Conservation (phyloP, 2,329 filamentous ascomycete species). For the Nemania sp. region DNA sequence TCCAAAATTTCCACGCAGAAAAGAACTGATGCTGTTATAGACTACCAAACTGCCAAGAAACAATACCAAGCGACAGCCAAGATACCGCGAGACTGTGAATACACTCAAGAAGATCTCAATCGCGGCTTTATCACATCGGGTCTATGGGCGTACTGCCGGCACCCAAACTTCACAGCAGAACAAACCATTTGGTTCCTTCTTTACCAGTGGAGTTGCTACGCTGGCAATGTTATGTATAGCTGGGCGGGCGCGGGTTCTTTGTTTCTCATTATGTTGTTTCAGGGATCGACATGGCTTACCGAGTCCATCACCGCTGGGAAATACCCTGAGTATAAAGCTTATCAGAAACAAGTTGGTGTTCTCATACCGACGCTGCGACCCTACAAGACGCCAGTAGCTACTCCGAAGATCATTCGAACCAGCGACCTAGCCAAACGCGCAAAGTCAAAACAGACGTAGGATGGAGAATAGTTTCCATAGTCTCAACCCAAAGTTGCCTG, state of each 20-base stretch:
- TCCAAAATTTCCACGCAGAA: not conserved
- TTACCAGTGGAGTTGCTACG: conserved; percentile 85
- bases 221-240: conserved; percentile 70
- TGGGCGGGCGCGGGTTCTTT: conserved; percentile 76
- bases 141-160: conserved; percentile 84
- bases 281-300: conserved; percentile 85
- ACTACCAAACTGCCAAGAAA: conserved; percentile 80
- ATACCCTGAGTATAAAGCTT: conserved; percentile 84
- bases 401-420: conserved; percentile 53
- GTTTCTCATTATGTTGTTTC: conserved; percentile 78
- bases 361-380: conserved; percentile 69
- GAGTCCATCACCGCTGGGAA: conserved; percentile 79
- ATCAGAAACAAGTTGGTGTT: conserved; percentile 79
- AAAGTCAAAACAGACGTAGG: conserved; percentile 46
- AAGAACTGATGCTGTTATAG: conserved; percentile 43
- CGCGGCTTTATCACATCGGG: conserved; percentile 86
- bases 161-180: conserved; percentile 94
- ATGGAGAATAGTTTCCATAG: too few species aligned
- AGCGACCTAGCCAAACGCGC: conserved; percentile 54
- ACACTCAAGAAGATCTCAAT: conserved; percentile 75
- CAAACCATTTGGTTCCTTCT: conserved; percentile 86
- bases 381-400: conserved; percentile 47
- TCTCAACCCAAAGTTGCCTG: too few species aligned
- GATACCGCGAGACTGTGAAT: conserved; percentile 65
- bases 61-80: conserved; percentile 74